Conservation (phyloP, 176 grass and related monocot genomes). For the Melocanna baccifera region DNA sequence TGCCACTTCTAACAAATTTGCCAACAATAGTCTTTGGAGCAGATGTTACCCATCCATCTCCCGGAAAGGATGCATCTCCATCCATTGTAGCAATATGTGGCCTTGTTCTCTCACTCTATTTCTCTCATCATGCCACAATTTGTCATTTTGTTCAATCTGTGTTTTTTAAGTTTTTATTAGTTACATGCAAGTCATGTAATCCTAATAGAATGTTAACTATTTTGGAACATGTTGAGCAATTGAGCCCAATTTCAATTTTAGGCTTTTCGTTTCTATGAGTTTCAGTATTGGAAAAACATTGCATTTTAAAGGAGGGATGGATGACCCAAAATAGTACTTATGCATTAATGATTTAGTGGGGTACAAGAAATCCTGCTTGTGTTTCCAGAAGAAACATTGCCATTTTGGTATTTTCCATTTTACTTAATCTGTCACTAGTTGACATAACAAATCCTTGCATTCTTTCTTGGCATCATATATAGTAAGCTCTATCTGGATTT, state of each 20-base stretch:
- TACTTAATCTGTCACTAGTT: neutral
- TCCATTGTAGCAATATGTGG: constrained; percentile 66
- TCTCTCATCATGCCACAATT: neutral
- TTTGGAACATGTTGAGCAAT: too few relatives aligned
- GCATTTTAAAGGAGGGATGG: neutral
- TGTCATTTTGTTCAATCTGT: neutral
- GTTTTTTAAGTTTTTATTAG: neutral
- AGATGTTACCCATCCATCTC: too few relatives aligned
- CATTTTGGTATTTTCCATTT: neutral
- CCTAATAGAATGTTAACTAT: too few relatives aligned
- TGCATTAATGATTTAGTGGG: neutral
- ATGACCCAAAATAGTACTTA: neutral
- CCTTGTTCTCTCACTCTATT: neutral
- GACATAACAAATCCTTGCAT: neutral
- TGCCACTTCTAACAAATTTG: too few relatives aligned
- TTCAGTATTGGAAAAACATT: neutral
- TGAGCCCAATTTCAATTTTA: neutral
- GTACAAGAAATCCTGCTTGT: neutral
- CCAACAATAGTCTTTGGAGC: too few relatives aligned
- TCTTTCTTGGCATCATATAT: neutral
- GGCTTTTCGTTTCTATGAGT: neutral
- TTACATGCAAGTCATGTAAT: too few relatives aligned
- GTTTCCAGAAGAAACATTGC: neutral
- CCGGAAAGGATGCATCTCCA: too few relatives aligned
- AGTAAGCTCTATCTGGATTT: neutral